Evolutionary conservation across 129 eudicot species (phyloP).

Genomic region (Centella asiatica): DNA sequence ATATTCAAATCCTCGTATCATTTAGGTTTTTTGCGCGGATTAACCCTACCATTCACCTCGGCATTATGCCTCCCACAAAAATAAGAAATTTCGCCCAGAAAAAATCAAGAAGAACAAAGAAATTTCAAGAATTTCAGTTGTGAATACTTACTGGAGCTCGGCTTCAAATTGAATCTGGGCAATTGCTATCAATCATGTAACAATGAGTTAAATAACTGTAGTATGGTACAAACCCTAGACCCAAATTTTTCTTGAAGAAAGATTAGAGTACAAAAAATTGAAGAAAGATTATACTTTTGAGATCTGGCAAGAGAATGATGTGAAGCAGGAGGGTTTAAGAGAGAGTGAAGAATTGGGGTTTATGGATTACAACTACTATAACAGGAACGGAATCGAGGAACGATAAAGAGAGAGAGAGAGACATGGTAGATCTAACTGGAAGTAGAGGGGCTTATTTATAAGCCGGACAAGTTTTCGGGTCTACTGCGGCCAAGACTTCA

Average conservation of each 20-base stretch:
- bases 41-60: constrained; percentile 15
- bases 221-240: constrained; percentile 30
- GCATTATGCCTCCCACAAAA: background rate
- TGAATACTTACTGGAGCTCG: constrained; percentile 12
- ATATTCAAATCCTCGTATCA: constrained; percentile 63
- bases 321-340: background rate
- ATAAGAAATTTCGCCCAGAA: background rate
- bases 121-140: constrained; percentile 1
- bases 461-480: no score
- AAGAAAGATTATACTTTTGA: background rate
- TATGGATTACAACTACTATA: background rate
- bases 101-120: constrained; percentile 13
- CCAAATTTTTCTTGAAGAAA: no score
- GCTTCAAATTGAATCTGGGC: background rate
- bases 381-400: constrained; percentile 8
- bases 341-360: constrained; percentile 2
- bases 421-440: background rate
- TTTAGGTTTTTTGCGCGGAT: constrained; percentile 23
- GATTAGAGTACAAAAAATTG: no score
- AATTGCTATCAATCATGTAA: background rate
- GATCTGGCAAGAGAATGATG: background rate
- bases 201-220: background rate
- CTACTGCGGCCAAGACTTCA: no score
- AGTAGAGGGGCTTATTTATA: constrained; percentile 14
- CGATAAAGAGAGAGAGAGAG: constrained; percentile 8